Base-by-base conservation (phyloP, 495 filamentous ascomycete species). In the Penicillium lagena region DNA sequence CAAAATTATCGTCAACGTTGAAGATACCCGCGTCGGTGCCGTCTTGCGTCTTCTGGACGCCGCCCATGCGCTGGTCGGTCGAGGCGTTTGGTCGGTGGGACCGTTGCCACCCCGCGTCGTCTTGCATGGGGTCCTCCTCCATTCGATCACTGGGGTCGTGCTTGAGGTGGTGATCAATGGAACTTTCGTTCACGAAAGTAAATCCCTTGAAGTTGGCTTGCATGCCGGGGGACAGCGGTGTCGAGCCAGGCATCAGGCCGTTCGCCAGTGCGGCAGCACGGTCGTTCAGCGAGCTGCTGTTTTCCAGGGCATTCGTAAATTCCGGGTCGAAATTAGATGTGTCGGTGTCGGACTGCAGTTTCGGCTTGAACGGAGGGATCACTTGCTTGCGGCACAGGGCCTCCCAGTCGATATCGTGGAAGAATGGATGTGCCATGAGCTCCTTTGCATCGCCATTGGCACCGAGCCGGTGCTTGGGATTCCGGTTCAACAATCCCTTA, bases 141-240 rank as follows among this genome's bases (percentile, higher is more conserved):
- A 85, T 83, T 5, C 68, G 66, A 31, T 86, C 86, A 27, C 69
- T 63, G 37, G 69, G 48, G 30, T 82, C 81, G 35, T 80, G 63
- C 49, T 73, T 74, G 68, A 94, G 87, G 47, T 96, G 87, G 35
- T 95, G 89, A 36, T 97, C 90, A 44, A 98, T 87, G 14, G 87
- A 85, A 56, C 89, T 96, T 66, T 98, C 94, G 55, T 97, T 94
- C 6, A 97, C 94, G 59, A 94, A 98, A 0, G 93, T 98, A 64
- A 98, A 98, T 22, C 93, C 93, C 51, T 90, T 86, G 74, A 98
- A 98, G 57, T 96, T 96, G 43, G 91, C 93, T 61, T 98, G 93
- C 72, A 96, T 89, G 10, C 87, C 89, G 2, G 94, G 93, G 2
- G 87, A 94, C 12, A 98, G 67, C 0, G 93, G 93, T 0, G 93